Conservation (phyloP, 1,139 yeast species). For the Kluyveromyces sp. region DNA sequence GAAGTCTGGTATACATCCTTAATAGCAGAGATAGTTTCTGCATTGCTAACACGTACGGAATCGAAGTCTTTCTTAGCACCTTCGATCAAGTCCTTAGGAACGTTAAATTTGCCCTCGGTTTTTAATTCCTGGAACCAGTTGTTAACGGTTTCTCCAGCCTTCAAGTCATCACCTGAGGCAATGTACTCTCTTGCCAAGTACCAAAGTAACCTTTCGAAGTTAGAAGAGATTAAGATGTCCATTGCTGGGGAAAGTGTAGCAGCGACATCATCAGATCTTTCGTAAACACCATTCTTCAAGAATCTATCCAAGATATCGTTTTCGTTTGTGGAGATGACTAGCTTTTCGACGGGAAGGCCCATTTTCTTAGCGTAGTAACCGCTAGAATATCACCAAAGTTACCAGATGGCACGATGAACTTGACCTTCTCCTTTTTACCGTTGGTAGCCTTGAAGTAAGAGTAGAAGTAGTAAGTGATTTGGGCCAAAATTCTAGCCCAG, state of each 20-base stretch:
- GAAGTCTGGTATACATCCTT: slow-evolving; percentile 49
- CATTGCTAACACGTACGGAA: slow-evolving; percentile 74
- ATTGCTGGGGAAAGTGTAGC: slow-evolving; percentile 95
- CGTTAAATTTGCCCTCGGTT: slow-evolving; percentile 65
- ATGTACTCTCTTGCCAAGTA: slow-evolving; percentile 69
- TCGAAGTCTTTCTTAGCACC: slow-evolving; percentile 65
- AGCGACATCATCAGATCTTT: slow-evolving; percentile 66
- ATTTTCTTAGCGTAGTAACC: slow-evolving; percentile 84
- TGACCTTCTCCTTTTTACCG: slow-evolving; percentile 43
- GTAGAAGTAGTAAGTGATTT: slow-evolving; percentile 91
- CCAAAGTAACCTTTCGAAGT: slow-evolving; percentile 95
- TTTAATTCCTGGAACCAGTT: slow-evolving; percentile 78
- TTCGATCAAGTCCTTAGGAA: slow-evolving; percentile 53
- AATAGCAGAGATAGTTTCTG: slow-evolving; percentile 70
- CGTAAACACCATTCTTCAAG: slow-evolving; percentile 76
- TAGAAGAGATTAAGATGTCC: slow-evolving; percentile 93
- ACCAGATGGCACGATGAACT: slow-evolving; percentile 94
- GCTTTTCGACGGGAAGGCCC: slow-evolving; percentile 86
- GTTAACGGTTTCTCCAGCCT: slow-evolving; percentile 68
- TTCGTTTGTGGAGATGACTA: slow-evolving; percentile 91
- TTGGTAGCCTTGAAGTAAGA: slow-evolving; percentile 70
- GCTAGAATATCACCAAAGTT: slow-evolving; percentile 97
- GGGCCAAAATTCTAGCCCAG: slow-evolving; percentile 98
- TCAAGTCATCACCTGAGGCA: slow-evolving; percentile 47
- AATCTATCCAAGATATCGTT: slow-evolving; percentile 93